Percentiles rank a stretch among this genome's conserved stretches.
phyloP scores from a whole-genome alignment of 2,329 filamentous ascomycete genomes.

The Trichoderma sp. region DNA sequence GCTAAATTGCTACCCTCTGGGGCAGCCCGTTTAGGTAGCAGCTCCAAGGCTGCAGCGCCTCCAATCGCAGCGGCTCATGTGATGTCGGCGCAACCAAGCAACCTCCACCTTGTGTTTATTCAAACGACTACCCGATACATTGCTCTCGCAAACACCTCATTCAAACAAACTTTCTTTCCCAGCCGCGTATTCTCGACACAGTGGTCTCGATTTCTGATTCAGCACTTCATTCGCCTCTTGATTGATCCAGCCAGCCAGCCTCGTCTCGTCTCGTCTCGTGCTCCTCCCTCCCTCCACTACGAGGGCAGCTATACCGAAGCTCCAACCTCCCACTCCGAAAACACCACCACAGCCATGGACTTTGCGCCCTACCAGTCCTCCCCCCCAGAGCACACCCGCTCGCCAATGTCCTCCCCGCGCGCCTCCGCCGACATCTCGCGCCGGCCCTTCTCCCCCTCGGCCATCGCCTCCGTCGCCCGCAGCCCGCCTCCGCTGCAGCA shows the following conservation, averaged over 20 bases:
- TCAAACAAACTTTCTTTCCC: not conserved
- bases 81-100: not conserved
- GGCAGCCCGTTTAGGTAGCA: not conserved
- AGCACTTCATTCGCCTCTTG: not conserved
- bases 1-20: not conserved
- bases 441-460: slow-evolving; percentile 57
- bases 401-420: slow-evolving; percentile 63
- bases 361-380: slow-evolving; percentile 97
- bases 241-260: not conserved
- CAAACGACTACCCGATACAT: not conserved
- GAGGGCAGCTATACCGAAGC: not conserved
- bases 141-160: not conserved
- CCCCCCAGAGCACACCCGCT: slow-evolving; percentile 82
- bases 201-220: not conserved
- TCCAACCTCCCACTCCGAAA: not conserved
- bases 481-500: slow-evolving; percentile 49
- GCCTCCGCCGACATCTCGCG: slow-evolving; percentile 60
- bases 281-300: not conserved
- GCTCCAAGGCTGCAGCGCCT: not conserved
- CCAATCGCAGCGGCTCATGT: slow-evolving; percentile 1
- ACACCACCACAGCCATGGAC: slow-evolving; percentile 63
- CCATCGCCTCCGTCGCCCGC: slow-evolving; percentile 45
- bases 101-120: not conserved
- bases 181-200: not conserved
- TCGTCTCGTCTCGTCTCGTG: not conserved